These are phyloP conservation scores for Lactarius deliciosus DNA, from an alignment of 768 basidiomycete genomes.

Conservation along the genomic window DNA sequence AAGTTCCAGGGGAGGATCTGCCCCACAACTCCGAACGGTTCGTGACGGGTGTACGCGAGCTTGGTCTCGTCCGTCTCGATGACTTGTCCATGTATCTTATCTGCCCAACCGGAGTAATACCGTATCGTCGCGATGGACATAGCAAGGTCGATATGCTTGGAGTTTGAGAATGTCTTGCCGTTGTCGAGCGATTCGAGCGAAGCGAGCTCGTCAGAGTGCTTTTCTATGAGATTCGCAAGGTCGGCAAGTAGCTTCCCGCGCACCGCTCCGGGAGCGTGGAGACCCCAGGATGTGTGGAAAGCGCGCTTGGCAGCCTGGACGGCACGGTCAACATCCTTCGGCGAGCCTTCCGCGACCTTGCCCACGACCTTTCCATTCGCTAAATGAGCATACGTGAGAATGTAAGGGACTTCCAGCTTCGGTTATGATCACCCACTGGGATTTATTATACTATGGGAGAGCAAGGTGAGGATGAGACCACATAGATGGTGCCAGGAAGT, in stretches of 20 bases:
- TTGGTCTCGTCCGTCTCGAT: conserved; percentile 58
- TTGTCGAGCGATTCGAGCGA: conserved; percentile 75
- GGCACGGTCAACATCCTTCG: conserved; percentile 74
- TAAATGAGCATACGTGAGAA: conserved; percentile 13
- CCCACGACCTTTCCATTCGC: conserved; percentile 60
- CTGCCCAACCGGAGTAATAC: conserved; percentile 91
- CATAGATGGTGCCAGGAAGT: neutral
- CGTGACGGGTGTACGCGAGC: conserved; percentile 59
- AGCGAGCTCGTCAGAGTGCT: conserved; percentile 60
- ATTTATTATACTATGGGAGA: conserved; percentile 52
- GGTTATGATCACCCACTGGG: conserved; percentile 40
- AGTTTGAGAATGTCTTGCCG: conserved; percentile 54
- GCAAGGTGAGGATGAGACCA: conserved; percentile 1
- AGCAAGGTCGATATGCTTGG: conserved; percentile 50
- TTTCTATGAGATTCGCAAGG: conserved; percentile 64
- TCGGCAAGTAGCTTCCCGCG: conserved; percentile 59
- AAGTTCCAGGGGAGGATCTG: conserved; percentile 73
- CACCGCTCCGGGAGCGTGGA: conserved; percentile 50
- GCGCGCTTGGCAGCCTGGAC: conserved; percentile 66
- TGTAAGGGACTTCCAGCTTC: neutral
- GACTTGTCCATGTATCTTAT: conserved; percentile 76
- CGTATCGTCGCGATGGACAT: conserved; percentile 51
- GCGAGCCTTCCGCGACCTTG: conserved; percentile 54
- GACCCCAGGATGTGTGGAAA: conserved; percentile 67
- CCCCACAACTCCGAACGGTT: conserved; percentile 56